Evolutionary conservation across 1,139 yeast species (phyloP).

Genomic region (Suhomyces ambrosiae): DNA sequence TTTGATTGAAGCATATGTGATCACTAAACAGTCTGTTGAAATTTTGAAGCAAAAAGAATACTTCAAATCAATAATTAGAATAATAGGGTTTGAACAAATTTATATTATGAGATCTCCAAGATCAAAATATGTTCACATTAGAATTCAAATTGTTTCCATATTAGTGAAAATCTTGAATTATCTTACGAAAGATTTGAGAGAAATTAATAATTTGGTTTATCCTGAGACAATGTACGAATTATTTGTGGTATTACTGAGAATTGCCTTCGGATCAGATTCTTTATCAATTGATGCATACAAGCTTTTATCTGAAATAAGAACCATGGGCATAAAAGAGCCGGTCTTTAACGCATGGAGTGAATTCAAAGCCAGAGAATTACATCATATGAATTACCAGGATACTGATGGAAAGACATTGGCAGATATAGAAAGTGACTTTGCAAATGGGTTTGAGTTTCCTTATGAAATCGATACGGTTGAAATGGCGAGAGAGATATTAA

Average conservation of each 20-base stretch:
- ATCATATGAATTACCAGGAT: constrained; percentile 29
- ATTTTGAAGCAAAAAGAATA: constrained; percentile 39
- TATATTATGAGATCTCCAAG: constrained; percentile 50
- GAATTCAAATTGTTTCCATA: constrained; percentile 47
- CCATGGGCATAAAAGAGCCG: constrained; percentile 23
- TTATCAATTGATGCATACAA: constrained; percentile 39
- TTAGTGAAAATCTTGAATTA: constrained; percentile 37
- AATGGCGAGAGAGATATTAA: constrained; percentile 70
- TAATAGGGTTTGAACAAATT: constrained; percentile 56
- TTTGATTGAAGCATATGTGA: constrained; percentile 46
- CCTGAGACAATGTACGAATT: constrained; percentile 51
- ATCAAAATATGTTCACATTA: constrained; percentile 38
- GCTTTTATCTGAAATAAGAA: constrained; percentile 33
- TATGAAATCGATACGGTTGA: constrained; percentile 68
- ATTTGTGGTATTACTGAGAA: constrained; percentile 54
- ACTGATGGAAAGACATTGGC: constrained; percentile 23
- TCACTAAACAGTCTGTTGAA: constrained; percentile 32
- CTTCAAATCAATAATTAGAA: constrained; percentile 46
- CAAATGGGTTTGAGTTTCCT: constrained; percentile 63
- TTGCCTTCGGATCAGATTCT: constrained; percentile 56
- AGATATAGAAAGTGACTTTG: constrained; percentile 41
- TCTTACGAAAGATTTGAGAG: constrained; percentile 33
- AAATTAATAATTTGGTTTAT: constrained; percentile 36
- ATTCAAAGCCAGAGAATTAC: constrained; percentile 39
- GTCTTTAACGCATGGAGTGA: constrained; percentile 50